Percentiles rank a stretch among this genome's conserved stretches.
These are phyloP conservation scores for Thielaviopsis musarum DNA, from an alignment of 2,329 filamentous ascomycete species.

Conservation along the genomic window DNA sequence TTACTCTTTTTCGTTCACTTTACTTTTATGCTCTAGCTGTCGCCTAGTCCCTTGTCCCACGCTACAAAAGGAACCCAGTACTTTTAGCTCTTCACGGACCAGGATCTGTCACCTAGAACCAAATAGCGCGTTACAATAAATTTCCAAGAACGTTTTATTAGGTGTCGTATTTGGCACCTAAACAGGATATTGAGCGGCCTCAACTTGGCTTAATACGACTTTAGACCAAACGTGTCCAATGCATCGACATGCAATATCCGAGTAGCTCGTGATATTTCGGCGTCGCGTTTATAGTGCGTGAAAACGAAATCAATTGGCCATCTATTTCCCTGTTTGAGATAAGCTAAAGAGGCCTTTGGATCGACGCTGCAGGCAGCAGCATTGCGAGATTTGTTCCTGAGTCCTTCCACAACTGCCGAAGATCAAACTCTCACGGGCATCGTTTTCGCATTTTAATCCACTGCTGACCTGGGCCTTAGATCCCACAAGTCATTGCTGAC, in stretches of 20 bases:
- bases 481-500: neutral
- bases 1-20: no score
- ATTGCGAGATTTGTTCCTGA: neutral
- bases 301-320: neutral
- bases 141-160: neutral
- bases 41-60: neutral
- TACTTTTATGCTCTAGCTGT: neutral
- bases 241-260: neutral
- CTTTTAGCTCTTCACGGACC: neutral
- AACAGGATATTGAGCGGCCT: neutral
- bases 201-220: neutral
- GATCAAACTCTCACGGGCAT: neutral
- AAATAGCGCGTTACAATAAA: neutral
- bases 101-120: neutral
- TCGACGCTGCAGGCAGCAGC: neutral
- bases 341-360: neutral
- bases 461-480: neutral
- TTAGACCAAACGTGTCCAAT: neutral
- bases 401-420: neutral
- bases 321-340: neutral
- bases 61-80: neutral
- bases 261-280: neutral
- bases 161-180: neutral
- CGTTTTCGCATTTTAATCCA: neutral
- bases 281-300: neutral